These are phyloP conservation scores for Mercurialis annua DNA, from an alignment of 345 rosid genomes.

Conservation along the genomic window DNA sequence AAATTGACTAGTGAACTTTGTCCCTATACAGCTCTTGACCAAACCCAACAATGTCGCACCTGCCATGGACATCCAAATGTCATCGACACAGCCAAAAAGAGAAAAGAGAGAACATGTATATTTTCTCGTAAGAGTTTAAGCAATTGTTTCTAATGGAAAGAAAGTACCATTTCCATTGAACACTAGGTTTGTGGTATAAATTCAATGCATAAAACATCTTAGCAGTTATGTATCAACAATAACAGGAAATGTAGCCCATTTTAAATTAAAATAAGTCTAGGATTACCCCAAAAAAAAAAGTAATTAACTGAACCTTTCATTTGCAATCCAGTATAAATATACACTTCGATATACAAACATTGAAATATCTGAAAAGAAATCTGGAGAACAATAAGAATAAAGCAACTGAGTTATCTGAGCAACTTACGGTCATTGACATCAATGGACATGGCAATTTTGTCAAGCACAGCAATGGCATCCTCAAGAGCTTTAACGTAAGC, in stretches of 20 bases:
- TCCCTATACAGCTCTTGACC: slow-evolving; percentile 90
- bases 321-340: not conserved
- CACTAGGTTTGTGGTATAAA: not conserved
- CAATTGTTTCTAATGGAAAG: not conserved
- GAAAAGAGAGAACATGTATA: not conserved
- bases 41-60: slow-evolving; percentile 68
- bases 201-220: not conserved
- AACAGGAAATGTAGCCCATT: not conserved
- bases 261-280: not conserved
- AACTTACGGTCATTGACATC: slow-evolving; percentile 82
- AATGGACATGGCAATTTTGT: slow-evolving; percentile 83
- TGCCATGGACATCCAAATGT: slow-evolving; percentile 23
- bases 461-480: slow-evolving; percentile 88
- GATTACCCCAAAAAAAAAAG: not conserved
- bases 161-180: not conserved
- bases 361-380: not conserved
- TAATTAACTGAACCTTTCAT: not conserved
- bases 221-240: not conserved
- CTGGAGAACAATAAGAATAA: not conserved
- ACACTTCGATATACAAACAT: not conserved
- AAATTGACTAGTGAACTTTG: slow-evolving; percentile 94
- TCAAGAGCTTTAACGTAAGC: slow-evolving; percentile 93
- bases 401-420: not conserved
- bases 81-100: not conserved
- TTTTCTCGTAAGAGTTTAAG: not conserved